Evolutionary conservation across 2,329 filamentous ascomycete genomes (phyloP).

Genomic region (Aspergillus sp.): DNA sequence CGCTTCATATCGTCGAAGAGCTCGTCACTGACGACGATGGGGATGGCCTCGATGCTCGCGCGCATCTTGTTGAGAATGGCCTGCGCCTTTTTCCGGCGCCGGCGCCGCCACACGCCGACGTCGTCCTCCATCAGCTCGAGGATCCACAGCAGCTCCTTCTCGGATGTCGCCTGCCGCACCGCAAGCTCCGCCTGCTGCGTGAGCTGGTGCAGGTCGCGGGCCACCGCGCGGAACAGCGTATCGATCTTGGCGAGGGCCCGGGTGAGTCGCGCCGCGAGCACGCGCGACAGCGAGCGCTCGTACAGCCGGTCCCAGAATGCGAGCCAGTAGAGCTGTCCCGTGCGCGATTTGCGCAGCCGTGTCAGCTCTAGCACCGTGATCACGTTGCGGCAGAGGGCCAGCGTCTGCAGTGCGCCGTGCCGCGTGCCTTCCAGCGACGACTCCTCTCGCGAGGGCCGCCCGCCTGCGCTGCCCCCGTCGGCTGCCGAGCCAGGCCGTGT

Average conservation of each 20-base stretch:
- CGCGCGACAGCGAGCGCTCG: conserved; percentile 14
- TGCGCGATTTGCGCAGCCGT: conserved; percentile 28
- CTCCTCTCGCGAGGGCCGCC: not conserved
- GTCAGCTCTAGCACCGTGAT: conserved; percentile 28
- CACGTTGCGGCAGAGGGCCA: conserved; percentile 24
- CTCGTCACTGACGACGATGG: conserved; percentile 25
- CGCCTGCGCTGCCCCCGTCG: not conserved
- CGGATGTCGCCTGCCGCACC: conserved; percentile 16
- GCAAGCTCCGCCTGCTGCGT: conserved; percentile 18
- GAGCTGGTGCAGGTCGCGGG: conserved; percentile 23
- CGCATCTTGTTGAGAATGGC: conserved; percentile 22
- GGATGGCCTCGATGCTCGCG: conserved; percentile 24
- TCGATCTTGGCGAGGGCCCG: conserved; percentile 20
- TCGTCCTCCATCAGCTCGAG: conserved; percentile 26
- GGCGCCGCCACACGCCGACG: conserved; percentile 17
- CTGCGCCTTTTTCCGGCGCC: conserved; percentile 22
- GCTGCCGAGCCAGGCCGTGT: not conserved
- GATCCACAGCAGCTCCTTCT: conserved; percentile 19
- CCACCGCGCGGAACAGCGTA: conserved; percentile 22
- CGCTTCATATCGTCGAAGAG: conserved; percentile 31
- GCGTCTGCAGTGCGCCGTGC: conserved; percentile 20
- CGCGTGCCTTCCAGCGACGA: conserved; percentile 18
- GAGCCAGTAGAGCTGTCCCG: conserved; percentile 26
- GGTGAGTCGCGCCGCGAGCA: conserved; percentile 14
- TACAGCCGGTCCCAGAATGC: conserved; percentile 29